Percentiles rank a stretch among this genome's conserved stretches.
These are phyloP conservation scores for Pittosporum tobira DNA, from an alignment of 129 eudicot species.

Conservation along the genomic window DNA sequence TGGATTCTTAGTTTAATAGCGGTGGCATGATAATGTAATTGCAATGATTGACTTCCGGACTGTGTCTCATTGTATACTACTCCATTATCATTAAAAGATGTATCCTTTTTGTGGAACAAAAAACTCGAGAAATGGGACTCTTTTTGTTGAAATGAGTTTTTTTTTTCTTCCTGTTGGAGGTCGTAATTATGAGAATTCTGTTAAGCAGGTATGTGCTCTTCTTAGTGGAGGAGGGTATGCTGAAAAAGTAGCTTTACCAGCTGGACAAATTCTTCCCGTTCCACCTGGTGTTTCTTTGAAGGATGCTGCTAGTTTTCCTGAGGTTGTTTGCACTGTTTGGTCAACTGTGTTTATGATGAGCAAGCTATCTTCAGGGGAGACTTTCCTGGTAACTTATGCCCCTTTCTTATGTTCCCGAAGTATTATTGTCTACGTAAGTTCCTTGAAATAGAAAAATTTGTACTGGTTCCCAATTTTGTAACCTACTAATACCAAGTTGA, in stretches of 20 bases:
- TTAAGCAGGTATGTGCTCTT: constrained; percentile 82
- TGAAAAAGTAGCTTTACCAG: constrained; percentile 88
- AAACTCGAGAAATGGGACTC: too few species aligned
- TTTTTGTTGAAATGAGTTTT: too few species aligned
- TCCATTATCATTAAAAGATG: too few species aligned
- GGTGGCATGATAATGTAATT: too few species aligned
- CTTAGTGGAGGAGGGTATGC: constrained; percentile 96
- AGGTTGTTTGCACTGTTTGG: constrained; percentile 98
- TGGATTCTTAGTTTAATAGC: too few species aligned
- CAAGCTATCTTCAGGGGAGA: constrained; percentile 72
- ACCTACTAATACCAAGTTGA: background rate
- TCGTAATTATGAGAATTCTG: background rate
- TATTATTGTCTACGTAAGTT: background rate
- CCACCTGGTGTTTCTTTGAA: constrained; percentile 78
- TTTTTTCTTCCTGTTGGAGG: background rate
- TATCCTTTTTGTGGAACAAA: too few species aligned
- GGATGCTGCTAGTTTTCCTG: constrained; percentile 96
- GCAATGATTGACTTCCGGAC: too few species aligned
- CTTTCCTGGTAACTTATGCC: constrained; percentile 55
- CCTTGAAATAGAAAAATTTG: background rate
- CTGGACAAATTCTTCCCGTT: constrained; percentile 79
- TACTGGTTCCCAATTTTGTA: background rate
- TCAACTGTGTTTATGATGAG: constrained; percentile 96
- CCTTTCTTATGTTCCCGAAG: background rate
- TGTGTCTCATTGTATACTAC: too few species aligned